Evolutionary conservation across 768 basidiomycete species (phyloP).

Genomic region (Pleurotus ostreatus): DNA sequence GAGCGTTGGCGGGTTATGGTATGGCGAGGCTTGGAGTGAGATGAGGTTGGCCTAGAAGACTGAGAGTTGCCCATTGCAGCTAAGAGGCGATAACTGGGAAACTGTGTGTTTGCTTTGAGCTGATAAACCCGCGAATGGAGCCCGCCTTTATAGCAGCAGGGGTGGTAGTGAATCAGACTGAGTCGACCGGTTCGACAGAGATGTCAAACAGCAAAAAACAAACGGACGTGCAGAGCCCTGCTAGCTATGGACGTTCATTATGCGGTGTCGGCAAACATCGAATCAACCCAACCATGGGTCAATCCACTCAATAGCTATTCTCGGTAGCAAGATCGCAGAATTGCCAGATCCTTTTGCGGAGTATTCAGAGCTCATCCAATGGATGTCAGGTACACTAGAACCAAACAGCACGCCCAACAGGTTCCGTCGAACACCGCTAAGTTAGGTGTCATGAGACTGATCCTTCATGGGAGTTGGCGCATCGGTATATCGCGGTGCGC

Average conservation of each 20-base stretch:
- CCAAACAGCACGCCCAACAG: constrained; percentile 1
- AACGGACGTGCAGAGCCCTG: constrained; percentile 7
- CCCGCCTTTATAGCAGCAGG: constrained; percentile 5
- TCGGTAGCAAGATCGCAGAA: constrained; percentile 6
- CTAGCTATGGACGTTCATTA: constrained; percentile 6
- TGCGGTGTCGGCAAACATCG: constrained; percentile 7
- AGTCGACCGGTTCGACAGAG: constrained; percentile 7
- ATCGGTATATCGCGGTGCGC: not conserved
- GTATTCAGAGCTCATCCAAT: not conserved
- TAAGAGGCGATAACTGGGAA: constrained; percentile 14
- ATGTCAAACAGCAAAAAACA: constrained; percentile 9
- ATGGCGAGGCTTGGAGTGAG: constrained; percentile 10
- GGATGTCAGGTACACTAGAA: constrained; percentile 7
- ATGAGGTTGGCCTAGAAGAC: constrained; percentile 4
- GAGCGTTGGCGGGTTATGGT: constrained; percentile 29
- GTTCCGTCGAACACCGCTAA: constrained; percentile 2
- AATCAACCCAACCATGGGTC: constrained; percentile 2
- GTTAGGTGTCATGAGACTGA: constrained; percentile 4
- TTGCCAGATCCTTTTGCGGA: constrained; percentile 7
- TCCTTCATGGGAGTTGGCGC: constrained; percentile 1
- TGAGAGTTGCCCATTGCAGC: constrained; percentile 14
- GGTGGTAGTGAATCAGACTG: constrained; percentile 5
- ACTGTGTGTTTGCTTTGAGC: constrained; percentile 18
- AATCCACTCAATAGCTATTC: constrained; percentile 6
- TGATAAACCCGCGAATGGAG: not conserved